These are phyloP conservation scores for Thalassiosira hispida DNA, from an alignment of 352 stramenopile genomes.

Conservation along the genomic window DNA sequence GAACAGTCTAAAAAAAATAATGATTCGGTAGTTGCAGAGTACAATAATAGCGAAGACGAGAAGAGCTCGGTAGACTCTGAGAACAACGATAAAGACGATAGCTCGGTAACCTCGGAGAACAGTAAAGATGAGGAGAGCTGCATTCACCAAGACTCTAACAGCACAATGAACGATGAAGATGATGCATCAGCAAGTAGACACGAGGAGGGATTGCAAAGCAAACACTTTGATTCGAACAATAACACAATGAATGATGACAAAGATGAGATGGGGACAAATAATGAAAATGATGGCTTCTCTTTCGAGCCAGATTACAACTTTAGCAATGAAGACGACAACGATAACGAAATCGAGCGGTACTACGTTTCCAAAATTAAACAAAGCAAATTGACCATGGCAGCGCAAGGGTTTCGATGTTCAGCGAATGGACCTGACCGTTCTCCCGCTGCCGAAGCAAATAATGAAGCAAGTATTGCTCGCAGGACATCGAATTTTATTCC, in stretches of 20 bases:
- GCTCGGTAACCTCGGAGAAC: neutral
- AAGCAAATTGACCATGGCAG: conserved; percentile 27
- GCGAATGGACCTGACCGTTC: neutral
- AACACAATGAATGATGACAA: neutral
- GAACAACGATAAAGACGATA: neutral
- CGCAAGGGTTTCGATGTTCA: conserved; percentile 31
- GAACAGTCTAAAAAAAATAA: neutral
- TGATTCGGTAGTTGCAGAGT: neutral
- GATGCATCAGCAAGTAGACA: neutral
- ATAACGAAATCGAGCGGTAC: conserved; percentile 15
- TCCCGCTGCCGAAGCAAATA: neutral
- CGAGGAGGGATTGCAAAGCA: neutral
- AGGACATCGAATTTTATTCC: neutral
- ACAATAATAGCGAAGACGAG: neutral
- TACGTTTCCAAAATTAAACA: conserved; percentile 20
- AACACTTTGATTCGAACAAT: neutral
- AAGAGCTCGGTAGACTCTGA: neutral
- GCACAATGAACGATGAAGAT: neutral
- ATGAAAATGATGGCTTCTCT: neutral
- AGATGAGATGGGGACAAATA: neutral
- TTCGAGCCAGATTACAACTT: conserved; percentile 1
- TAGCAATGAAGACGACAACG: conserved; percentile 21
- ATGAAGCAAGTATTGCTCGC: neutral
- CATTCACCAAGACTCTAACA: neutral
- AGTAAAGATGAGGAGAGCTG: neutral